Base-by-base conservation (phyloP, 176 grass and related monocot genomes). In the Neostapfia colusana region DNA sequence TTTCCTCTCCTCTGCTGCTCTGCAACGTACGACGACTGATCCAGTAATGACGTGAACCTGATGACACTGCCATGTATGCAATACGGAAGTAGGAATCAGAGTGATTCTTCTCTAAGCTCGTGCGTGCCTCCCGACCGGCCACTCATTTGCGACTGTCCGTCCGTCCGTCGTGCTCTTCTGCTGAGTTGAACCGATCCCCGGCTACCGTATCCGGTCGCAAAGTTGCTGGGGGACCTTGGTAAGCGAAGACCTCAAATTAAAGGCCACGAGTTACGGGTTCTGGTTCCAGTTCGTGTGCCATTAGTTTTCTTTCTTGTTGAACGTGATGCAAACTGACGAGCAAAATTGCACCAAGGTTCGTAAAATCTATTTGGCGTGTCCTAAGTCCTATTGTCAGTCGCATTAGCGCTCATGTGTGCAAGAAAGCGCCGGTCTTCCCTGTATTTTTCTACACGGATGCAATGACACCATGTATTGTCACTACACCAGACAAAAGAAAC, bases 41-140 rank as follows among this genome's bases (percentile, higher is more conserved):
- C 68, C 35, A 36, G 48, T 49, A 67, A 50, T 82, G 80, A 87
- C 61, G 80, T 25, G 61, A 73, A 15, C 45, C 8, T 77, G 84
- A 86, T 70, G 72, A 2, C 41, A 34, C 6, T 76, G 72, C 4
- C 51, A 43, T 27, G 17, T 58, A 24, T 4, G 11, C n/a, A 10
- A 8, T 20, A 55, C n/a, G 70, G 17, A 9, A 37, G 18, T 14
- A 37, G 45, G 4, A 56, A 53, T 34, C 31, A 56, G 51, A 54
- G 54, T 39, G n/a, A n/a, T n/a, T 23, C 7, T 58, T 36, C 58
- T 36, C 42, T 24, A 10, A 4, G 37, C 13, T 38, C 34, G 15
- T 59, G 31, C 71, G 12, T 21, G 58, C 23, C 10, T 2, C n/a
- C 60, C 16, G 45, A 5, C 10, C 20, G 48, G 59, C 53, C 25